phyloP scores from a whole-genome alignment of 2,329 filamentous ascomycete genomes.

The Alternaria ethzedia region DNA sequence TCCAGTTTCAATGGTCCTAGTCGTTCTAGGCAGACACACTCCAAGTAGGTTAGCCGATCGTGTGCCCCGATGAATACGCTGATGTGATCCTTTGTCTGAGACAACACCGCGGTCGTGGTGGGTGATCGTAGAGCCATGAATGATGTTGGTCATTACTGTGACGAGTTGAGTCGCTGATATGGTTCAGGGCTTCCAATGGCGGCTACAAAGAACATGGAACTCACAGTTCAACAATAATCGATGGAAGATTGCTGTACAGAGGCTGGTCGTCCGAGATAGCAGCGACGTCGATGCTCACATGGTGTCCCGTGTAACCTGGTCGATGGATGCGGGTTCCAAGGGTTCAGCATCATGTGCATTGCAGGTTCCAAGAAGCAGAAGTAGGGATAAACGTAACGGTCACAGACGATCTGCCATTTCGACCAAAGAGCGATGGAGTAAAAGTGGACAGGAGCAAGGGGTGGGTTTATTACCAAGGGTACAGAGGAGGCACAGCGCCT shows the following conservation, averaged over 20 bases:
- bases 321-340: background rate
- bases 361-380: background rate
- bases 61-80: constrained; percentile 30
- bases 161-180: background rate
- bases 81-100: constrained; percentile 18
- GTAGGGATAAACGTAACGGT: constrained; percentile 2
- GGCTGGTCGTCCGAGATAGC: background rate
- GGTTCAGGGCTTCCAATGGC: background rate
- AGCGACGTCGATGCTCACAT: background rate
- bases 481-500: constrained; percentile 2
- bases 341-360: constrained; percentile 3
- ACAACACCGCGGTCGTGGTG: constrained; percentile 1
- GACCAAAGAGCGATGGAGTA: background rate
- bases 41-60: constrained; percentile 18
- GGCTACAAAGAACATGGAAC: background rate
- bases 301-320: constrained; percentile 1
- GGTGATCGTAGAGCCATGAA: background rate
- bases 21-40: constrained; percentile 7
- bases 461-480: background rate
- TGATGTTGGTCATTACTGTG: background rate
- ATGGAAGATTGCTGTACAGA: background rate
- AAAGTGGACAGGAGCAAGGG: background rate
- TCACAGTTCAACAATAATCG: background rate
- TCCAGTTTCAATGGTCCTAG: background rate
- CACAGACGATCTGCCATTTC: constrained; percentile 1